Evolutionary conservation across 495 filamentous ascomycete genomes (phyloP), one percentile per base, ranked within the genome.

Genomic region (Glonium stellatum): DNA sequence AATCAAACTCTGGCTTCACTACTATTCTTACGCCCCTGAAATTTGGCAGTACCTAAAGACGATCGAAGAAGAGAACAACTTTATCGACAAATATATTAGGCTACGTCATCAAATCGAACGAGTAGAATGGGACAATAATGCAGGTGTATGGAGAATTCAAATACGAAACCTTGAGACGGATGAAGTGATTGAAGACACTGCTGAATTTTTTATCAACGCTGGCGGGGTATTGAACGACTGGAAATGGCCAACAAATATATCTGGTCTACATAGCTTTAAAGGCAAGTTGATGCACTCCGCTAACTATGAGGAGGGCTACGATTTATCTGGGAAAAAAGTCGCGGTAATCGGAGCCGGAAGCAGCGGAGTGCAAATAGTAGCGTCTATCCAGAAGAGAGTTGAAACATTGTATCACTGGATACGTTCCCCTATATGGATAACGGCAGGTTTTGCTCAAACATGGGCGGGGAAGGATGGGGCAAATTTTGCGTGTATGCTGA

Each of bases 41-140:
- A 71, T 76, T 6, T 73, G 75, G 70, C 64, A 71, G 22, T 77
- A 77, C 55, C 66, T 77, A 6, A 77, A 78, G 63, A 62, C 65
- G 21, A 72, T 77, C 27, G 76, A 75, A 54, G 55, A 65, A 13
- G 70, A 76, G 59, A 65, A 78, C 42, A 71, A 76, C 49, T 70
- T 73, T 35, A 68, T 72, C 46, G 55, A 55, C 19, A 75, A 75
- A 47, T 73, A 71, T 50, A 55, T 75, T 55, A 72, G 70, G 59
- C 60, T 75, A 4, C 54, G 64, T 22, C 70, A 73, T 51, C 58
- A 71, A 53, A 58, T 75, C 54, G 66, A 71, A 53, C 54, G 54
- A 6, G 71, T 58, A 4, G 60, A 60, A 39, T 73, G 71, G 71
- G 69, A 73, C 60, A 48, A 67, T 13, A 60, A 57, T 10, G 60